Conservation (phyloP, 768 basidiomycete species). For the Tephrocybe rancida region DNA sequence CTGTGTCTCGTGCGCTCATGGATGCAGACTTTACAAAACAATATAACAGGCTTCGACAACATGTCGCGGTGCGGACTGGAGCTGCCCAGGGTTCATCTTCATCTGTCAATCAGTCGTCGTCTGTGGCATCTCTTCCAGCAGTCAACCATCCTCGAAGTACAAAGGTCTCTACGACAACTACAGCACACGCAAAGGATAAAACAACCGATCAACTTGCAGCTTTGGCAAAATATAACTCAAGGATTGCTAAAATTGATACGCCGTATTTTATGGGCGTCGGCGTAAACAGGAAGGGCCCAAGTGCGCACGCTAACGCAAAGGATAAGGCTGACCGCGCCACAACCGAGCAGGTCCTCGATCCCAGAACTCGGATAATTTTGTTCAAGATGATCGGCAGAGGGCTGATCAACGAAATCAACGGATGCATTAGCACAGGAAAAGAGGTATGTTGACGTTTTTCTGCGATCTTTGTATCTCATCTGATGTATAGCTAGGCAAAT, state of each 20-base stretch:
- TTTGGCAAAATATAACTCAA: conserved; percentile 75
- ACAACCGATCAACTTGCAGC: conserved; percentile 74
- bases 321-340: conserved; percentile 98
- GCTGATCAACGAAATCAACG: conserved; percentile 87
- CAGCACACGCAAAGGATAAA: conserved; percentile 51
- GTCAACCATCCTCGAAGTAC: conserved; percentile 64
- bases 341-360: conserved; percentile 95
- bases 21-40: conserved; percentile 95
- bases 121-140: conserved; percentile 68
- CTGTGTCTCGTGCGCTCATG: conserved; percentile 10
- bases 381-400: conserved; percentile 96
- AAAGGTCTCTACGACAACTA: conserved; percentile 20
- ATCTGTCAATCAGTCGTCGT: conserved; percentile 44
- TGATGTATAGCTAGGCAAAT: conserved; percentile 67
- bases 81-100: conserved; percentile 63
- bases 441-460: conserved; percentile 54
- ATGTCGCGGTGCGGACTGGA: conserved; percentile 81
- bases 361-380: conserved; percentile 90
- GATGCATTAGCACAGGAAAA: conserved; percentile 97
- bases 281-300: conserved; percentile 91
- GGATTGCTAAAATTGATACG: conserved; percentile 72
- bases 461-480: background rate
- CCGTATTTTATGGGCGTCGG: conserved; percentile 73
- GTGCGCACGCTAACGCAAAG: conserved; percentile 84
- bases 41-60: conserved; percentile 92